These are phyloP conservation scores for Choricystis sp. DNA, from an alignment of 139 green algal genomes.

Conservation along the genomic window DNA sequence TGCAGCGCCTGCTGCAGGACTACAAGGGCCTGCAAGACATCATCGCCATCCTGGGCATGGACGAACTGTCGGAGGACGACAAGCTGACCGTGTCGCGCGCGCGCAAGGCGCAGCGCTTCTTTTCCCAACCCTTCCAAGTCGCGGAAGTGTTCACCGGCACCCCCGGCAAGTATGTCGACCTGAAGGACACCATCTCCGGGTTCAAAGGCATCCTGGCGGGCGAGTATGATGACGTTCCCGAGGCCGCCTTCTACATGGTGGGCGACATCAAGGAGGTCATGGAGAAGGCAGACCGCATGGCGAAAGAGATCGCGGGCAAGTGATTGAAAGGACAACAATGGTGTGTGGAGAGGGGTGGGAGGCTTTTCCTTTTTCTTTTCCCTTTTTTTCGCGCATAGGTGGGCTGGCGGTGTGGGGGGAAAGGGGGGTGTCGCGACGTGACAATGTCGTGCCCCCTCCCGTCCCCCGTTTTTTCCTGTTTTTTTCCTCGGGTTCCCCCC, in stretches of 20 bases:
- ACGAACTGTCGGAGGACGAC: conserved; percentile 98
- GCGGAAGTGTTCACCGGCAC: conserved; percentile 98
- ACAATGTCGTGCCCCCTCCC: too few relatives aligned
- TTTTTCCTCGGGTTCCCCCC: too few relatives aligned
- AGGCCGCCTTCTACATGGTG: conserved; percentile 99
- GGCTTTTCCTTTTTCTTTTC: too few relatives aligned
- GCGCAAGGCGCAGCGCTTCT: conserved; percentile 97
- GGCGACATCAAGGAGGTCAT: conserved; percentile 72
- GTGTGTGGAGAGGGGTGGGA: not conserved
- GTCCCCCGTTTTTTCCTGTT: too few relatives aligned
- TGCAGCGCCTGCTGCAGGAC: conserved; percentile 96
- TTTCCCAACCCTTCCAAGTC: conserved; percentile 96
- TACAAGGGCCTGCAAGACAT: conserved; percentile 99
- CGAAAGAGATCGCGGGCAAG: conserved; percentile 19
- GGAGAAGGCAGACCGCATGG: conserved; percentile 55
- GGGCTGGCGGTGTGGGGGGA: too few relatives aligned
- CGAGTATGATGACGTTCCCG: conserved; percentile 95
- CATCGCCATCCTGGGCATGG: conserved; percentile 99
- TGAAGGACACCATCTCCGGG: conserved; percentile 83
- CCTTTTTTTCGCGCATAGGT: too few relatives aligned
- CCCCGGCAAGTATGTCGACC: conserved; percentile 89
- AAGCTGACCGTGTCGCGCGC: conserved; percentile 95
- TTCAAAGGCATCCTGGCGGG: conserved; percentile 85
- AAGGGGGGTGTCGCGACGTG: too few relatives aligned
- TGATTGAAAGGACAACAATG: not conserved